Evolutionary conservation across 140 eudicot genomes (phyloP).

Genomic region (Senecio squalidus): DNA sequence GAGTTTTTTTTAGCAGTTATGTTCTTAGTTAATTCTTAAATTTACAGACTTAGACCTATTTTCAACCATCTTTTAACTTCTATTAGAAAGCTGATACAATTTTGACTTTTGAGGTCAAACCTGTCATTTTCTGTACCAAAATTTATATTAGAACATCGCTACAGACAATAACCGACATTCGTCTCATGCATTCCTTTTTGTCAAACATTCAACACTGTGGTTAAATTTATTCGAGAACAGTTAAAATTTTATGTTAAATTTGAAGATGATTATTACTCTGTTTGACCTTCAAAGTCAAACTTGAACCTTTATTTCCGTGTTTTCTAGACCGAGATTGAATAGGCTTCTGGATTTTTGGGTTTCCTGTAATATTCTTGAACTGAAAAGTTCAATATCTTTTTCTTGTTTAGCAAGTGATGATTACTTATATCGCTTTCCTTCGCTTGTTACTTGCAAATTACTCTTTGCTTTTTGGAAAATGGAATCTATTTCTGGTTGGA

Average conservation of each 20-base stretch:
- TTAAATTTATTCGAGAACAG: not conserved
- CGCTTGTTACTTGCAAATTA: slow-evolving; percentile 9
- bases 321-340: not conserved
- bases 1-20: not conserved
- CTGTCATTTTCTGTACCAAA: not conserved
- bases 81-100: not conserved
- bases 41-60: slow-evolving; percentile 5
- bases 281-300: slow-evolving; percentile 16
- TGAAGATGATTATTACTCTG: slow-evolving; percentile 1
- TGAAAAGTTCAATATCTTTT: too few species aligned
- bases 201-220: not conserved
- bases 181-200: not conserved
- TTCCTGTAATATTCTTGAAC: not conserved
- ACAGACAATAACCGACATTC: not conserved
- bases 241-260: not conserved
- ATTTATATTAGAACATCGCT: not conserved
- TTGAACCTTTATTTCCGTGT: not conserved
- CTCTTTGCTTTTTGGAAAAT: not conserved
- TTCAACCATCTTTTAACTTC: not conserved
- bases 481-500: not conserved
- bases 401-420: too few species aligned
- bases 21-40: not conserved
- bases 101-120: slow-evolving; percentile 8
- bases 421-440: too few species aligned
- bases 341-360: not conserved